phyloP scores from a whole-genome alignment of 495 filamentous ascomycete species.

The Podospora tetraspora region DNA sequence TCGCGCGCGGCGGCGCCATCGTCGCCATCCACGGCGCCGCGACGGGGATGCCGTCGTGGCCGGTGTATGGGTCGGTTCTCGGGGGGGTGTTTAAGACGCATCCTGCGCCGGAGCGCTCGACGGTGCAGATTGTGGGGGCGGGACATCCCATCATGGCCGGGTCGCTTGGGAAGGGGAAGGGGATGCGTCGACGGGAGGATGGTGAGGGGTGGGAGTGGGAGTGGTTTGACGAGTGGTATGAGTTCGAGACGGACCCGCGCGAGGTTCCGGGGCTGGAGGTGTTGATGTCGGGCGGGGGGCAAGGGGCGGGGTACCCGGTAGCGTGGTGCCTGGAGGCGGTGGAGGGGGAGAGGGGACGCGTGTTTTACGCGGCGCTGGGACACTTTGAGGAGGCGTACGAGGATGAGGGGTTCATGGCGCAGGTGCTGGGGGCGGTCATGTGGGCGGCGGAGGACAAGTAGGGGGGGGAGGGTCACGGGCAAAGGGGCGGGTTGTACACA shows the following conservation, averaged over 20 bases:
- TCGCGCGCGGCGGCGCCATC: conserved; percentile 30
- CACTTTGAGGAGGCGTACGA: conserved; percentile 38
- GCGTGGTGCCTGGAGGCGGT: conserved; percentile 35
- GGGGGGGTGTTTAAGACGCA: conserved; percentile 35
- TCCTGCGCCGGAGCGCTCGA: conserved; percentile 20
- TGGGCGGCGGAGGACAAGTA: conserved; percentile 25
- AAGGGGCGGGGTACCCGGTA: conserved; percentile 31
- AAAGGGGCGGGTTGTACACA: background rate
- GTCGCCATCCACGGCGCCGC: conserved; percentile 39
- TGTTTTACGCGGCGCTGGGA: conserved; percentile 37
- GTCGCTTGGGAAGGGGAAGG: conserved; percentile 12
- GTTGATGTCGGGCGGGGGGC: conserved; percentile 30
- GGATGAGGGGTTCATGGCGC: conserved; percentile 30
- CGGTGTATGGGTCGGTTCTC: conserved; percentile 33
- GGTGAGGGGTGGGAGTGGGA: conserved; percentile 11
- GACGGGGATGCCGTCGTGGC: conserved; percentile 22
- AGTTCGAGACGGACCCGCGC: conserved; percentile 31
- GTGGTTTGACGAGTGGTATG: conserved; percentile 43
- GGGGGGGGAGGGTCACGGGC: background rate
- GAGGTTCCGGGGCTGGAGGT: conserved; percentile 16
- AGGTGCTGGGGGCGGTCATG: conserved; percentile 29
- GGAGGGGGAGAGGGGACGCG: conserved; percentile 25
- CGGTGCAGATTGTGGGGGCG: conserved; percentile 20
- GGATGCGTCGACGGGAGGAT: background rate
- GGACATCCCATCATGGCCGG: conserved; percentile 25